These are phyloP conservation scores for Dinochytrium kinnereticum DNA, from an alignment of 371 early-diverging fungal genomes.

Conservation along the genomic window DNA sequence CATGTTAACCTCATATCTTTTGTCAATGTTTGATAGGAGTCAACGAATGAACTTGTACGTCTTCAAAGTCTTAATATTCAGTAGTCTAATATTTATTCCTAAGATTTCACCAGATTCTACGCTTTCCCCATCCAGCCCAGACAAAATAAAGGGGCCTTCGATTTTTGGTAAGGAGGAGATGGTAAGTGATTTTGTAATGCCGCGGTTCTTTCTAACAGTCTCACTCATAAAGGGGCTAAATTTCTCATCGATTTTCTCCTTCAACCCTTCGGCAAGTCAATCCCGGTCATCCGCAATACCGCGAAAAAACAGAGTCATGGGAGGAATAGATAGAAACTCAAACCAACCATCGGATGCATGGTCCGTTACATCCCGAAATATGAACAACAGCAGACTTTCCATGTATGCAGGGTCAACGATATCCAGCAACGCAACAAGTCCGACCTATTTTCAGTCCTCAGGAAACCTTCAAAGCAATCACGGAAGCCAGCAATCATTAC, in stretches of 20 bases:
- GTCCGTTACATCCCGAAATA: constrained; percentile 18
- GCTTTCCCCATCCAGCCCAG: constrained; percentile 1
- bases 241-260: constrained; percentile 7
- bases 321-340: not conserved
- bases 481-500: not conserved
- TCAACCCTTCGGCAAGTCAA: constrained; percentile 2
- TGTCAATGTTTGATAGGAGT: not conserved
- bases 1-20: not conserved
- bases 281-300: not conserved
- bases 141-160: not conserved
- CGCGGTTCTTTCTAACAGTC: not conserved
- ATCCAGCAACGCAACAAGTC: constrained; percentile 29
- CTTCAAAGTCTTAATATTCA: not conserved
- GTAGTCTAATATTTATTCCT: not conserved
- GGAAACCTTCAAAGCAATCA: not conserved
- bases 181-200: not conserved
- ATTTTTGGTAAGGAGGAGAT: not conserved
- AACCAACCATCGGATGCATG: constrained; percentile 1
- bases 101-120: constrained; percentile 13
- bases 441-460: constrained; percentile 18
- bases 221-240: not conserved
- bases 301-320: not conserved
- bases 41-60: not conserved
- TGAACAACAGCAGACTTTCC: not conserved
- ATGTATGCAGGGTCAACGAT: constrained; percentile 22